A percentile compares a stretch with the other conserved stretches of the same genome.
Evolutionary conservation across 2,329 filamentous ascomycete species (phyloP).

Genomic region (Sclerotiophoma versabilis): DNA sequence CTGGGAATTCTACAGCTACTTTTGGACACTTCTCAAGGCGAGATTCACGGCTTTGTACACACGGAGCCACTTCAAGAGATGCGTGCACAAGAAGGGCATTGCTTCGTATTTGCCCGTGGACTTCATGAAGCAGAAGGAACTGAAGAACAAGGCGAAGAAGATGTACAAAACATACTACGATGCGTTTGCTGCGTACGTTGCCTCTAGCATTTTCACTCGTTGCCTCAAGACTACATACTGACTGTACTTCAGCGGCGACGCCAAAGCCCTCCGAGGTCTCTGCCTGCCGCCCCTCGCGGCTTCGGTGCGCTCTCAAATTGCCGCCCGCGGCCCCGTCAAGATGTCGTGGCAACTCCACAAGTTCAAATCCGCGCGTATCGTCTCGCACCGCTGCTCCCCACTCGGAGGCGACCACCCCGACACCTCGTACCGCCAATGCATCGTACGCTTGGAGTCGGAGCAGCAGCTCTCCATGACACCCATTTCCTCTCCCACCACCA

Average conservation of each 20-base stretch:
- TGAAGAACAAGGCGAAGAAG: conserved; percentile 56
- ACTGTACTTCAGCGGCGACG: conserved; percentile 28
- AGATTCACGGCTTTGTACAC: conserved; percentile 27
- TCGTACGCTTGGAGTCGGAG: conserved; percentile 34
- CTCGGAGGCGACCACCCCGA: conserved; percentile 47
- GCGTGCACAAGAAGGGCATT: conserved; percentile 23
- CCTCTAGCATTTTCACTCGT: background rate
- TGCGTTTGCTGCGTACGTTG: conserved; percentile 60
- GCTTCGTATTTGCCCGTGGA: conserved; percentile 23
- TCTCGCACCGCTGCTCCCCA: conserved; percentile 62
- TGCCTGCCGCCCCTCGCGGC: conserved; percentile 63
- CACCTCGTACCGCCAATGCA: conserved; percentile 33
- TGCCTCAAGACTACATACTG: background rate
- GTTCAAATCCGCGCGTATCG: conserved; percentile 55
- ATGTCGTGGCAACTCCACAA: conserved; percentile 53
- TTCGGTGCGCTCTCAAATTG: conserved; percentile 62
- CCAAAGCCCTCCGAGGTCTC: conserved; percentile 48
- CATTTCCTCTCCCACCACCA: too few species aligned
- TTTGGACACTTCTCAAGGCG: conserved; percentile 29
- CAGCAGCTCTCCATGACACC: conserved; percentile 24
- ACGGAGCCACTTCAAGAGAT: conserved; percentile 25
- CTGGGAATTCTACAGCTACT: conserved; percentile 22
- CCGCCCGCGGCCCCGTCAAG: conserved; percentile 56
- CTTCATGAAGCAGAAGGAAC: conserved; percentile 11
- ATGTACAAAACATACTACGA: conserved; percentile 69